Percentiles rank a stretch among this genome's conserved stretches.
Evolutionary conservation across 2,329 filamentous ascomycete genomes (phyloP).

Genomic region (Fusarium paranaense): DNA sequence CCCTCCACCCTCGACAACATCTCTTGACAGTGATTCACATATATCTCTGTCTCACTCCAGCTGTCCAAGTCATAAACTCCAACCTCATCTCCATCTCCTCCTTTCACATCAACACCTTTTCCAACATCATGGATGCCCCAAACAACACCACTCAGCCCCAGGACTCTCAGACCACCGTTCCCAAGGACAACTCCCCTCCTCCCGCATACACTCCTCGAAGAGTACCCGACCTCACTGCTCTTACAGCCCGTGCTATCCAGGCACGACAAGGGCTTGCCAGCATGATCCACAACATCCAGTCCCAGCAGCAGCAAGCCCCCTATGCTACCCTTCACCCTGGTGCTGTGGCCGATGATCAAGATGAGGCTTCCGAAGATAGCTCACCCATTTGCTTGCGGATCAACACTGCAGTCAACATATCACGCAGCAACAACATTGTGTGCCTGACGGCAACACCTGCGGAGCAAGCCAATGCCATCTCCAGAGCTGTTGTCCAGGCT

Average conservation of each 20-base stretch:
- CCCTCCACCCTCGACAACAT: background rate
- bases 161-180: slow-evolving; percentile 18
- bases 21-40: background rate
- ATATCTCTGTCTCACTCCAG: background rate
- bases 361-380: slow-evolving; percentile 37
- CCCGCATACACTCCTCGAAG: slow-evolving; percentile 47
- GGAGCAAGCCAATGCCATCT: slow-evolving; percentile 56
- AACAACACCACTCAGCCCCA: slow-evolving; percentile 29
- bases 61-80: background rate
- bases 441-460: slow-evolving; percentile 55
- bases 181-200: slow-evolving; percentile 44
- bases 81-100: background rate
- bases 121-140: slow-evolving; percentile 28
- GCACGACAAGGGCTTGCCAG: slow-evolving; percentile 16
- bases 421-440: slow-evolving; percentile 62
- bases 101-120: background rate
- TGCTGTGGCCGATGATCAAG: slow-evolving; percentile 27
- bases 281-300: slow-evolving; percentile 8
- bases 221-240: slow-evolving; percentile 21
- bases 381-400: slow-evolving; percentile 61
- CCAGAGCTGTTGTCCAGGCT: slow-evolving; percentile 57
- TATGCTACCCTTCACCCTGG: slow-evolving; percentile 13
- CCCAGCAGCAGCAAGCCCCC: slow-evolving; percentile 17
- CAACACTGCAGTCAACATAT: slow-evolving; percentile 60
- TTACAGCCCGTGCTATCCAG: slow-evolving; percentile 33